phyloP scores from a whole-genome alignment of 768 basidiomycete genomes.

The Boletus subcaerulescens region DNA sequence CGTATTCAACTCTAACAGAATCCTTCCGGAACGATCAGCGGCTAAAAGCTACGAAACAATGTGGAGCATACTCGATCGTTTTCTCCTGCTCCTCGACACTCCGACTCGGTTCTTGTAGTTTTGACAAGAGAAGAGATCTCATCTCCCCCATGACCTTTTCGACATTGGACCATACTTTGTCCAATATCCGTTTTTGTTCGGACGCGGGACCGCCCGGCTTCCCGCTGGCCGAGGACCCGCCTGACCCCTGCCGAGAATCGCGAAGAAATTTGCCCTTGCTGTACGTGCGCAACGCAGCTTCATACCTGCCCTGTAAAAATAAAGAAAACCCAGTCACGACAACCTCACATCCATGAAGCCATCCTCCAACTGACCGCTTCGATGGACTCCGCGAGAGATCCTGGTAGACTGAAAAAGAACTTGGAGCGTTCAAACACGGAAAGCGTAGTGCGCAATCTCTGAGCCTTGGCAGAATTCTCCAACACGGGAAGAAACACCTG shows the following conservation, averaged over 20 bases:
- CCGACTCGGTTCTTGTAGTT: conserved; percentile 75
- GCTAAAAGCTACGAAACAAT: neutral
- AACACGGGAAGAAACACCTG: conserved; percentile 95
- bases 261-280: conserved; percentile 93
- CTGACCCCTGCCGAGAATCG: conserved; percentile 83
- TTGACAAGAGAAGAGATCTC: conserved; percentile 69
- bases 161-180: conserved; percentile 94
- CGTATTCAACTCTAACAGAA: conserved; percentile 81
- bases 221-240: conserved; percentile 59
- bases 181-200: conserved; percentile 89
- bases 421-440: conserved; percentile 95
- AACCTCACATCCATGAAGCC: neutral
- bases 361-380: conserved; percentile 61
- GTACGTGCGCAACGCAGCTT: conserved; percentile 91
- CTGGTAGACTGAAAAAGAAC: conserved; percentile 98
- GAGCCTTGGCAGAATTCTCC: conserved; percentile 92
- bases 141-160: conserved; percentile 95
- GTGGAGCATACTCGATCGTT: conserved; percentile 78
- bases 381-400: conserved; percentile 82
- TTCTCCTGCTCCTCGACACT: conserved; percentile 94
- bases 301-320: conserved; percentile 81
- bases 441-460: conserved; percentile 87
- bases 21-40: conserved; percentile 44
- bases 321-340: neutral
- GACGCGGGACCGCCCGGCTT: conserved; percentile 49